Conservation (phyloP, 768 basidiomycete genomes). For the Termitomyces sp. region DNA sequence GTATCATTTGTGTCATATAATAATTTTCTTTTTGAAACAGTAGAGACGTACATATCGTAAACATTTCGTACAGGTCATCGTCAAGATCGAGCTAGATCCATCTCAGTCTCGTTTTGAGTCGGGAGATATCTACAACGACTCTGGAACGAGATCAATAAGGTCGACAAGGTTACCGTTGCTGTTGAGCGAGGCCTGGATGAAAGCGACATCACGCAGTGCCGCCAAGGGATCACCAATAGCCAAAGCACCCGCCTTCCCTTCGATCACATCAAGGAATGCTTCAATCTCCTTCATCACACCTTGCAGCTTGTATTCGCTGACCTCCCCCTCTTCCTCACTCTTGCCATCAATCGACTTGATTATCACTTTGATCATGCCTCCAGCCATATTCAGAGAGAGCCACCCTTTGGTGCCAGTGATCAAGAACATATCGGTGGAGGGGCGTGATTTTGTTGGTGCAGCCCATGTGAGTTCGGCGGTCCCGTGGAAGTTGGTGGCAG, state of each 20-base stretch:
- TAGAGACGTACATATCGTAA: background rate
- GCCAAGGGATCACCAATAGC: conserved; percentile 54
- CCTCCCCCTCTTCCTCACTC: conserved; percentile 43
- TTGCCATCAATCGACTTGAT: conserved; percentile 38
- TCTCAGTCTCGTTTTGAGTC: background rate
- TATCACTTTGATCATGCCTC: conserved; percentile 31
- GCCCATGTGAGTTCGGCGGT: conserved; percentile 63
- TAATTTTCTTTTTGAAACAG: background rate
- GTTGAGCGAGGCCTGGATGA: conserved; percentile 75
- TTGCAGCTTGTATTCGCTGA: conserved; percentile 42
- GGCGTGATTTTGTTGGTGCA: conserved; percentile 42
- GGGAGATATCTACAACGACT: background rate
- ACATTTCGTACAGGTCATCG: background rate
- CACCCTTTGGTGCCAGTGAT: conserved; percentile 66
- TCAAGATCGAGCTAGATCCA: background rate
- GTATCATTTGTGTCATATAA: conserved; percentile 8
- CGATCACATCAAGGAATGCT: conserved; percentile 57
- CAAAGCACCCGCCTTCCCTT: conserved; percentile 43
- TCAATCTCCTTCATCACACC: conserved; percentile 58
- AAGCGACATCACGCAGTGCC: conserved; percentile 71
- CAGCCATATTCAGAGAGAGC: conserved; percentile 41
- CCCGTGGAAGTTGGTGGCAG: conserved; percentile 52
- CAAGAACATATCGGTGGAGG: conserved; percentile 36
- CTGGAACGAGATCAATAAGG: background rate
- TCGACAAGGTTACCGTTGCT: conserved; percentile 3